A percentile compares a stretch with the other conserved stretches of the same genome.
phyloP scores from a whole-genome alignment of 345 rosid genomes.

The Eucalyptus pauciflora region DNA sequence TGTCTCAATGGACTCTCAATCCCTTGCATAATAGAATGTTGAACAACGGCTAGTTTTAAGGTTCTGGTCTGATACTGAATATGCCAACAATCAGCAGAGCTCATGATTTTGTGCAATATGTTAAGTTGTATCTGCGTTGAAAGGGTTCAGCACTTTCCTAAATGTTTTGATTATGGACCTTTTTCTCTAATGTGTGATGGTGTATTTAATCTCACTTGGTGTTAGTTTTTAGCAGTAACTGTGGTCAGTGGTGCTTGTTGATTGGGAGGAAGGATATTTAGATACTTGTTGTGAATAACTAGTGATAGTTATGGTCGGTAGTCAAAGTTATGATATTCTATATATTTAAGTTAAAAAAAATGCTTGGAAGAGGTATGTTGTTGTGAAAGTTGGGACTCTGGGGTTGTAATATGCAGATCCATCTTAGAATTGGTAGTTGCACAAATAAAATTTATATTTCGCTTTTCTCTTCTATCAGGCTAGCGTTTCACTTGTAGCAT shows the following conservation, averaged over 20 bases:
- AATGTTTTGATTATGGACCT: background rate
- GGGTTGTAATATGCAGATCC: background rate
- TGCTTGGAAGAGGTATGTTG: background rate
- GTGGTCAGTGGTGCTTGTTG: background rate
- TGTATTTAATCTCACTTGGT: background rate
- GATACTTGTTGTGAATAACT: background rate
- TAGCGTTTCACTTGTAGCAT: background rate
- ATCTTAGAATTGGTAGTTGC: background rate
- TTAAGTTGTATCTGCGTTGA: background rate
- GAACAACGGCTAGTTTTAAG: background rate
- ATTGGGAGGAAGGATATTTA: background rate
- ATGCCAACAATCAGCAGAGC: background rate
- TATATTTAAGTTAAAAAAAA: background rate
- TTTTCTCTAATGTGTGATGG: background rate
- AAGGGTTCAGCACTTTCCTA: background rate
- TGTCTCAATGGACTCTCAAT: background rate
- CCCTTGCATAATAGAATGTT: background rate
- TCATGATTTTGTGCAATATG: background rate
- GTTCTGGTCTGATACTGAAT: background rate
- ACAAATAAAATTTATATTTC: background rate
- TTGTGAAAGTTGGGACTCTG: background rate
- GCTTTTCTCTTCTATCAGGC: background rate
- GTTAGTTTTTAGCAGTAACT: background rate
- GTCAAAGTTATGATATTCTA: background rate
- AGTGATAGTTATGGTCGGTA: background rate